phyloP scores from a whole-genome alignment of 2,329 filamentous ascomycete species.

The Malbranchea zuffiana region DNA sequence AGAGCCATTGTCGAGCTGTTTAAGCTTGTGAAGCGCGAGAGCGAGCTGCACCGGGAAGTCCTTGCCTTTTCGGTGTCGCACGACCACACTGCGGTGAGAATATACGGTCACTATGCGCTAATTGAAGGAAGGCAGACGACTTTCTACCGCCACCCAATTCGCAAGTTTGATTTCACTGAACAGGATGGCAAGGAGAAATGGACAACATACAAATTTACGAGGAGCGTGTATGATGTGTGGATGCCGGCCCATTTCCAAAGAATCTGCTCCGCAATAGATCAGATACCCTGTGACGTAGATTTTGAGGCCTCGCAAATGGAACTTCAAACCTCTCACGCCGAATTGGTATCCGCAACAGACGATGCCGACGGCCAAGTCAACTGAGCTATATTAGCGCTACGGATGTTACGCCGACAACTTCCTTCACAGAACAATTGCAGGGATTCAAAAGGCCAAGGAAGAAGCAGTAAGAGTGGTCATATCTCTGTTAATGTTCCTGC shows the following conservation, averaged over 20 bases:
- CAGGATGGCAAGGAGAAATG: conserved; percentile 29
- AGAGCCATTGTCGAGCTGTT: conserved; percentile 29
- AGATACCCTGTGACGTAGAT: conserved; percentile 7
- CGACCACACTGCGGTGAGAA: conserved; percentile 25
- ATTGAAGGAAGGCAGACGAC: conserved; percentile 24
- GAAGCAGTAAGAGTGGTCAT: no score
- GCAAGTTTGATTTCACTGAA: conserved; percentile 25
- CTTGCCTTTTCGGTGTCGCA: conserved; percentile 37
- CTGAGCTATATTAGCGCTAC: no score
- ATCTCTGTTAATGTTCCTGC: no score
- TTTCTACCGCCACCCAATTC: conserved; percentile 33
- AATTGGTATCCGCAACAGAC: no score
- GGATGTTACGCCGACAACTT: no score
- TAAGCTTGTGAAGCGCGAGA: conserved; percentile 20
- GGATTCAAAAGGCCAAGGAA: no score
- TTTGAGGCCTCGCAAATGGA: no score
- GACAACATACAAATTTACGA: conserved; percentile 30
- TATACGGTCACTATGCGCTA: conserved; percentile 35
- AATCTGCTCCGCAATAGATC: conserved; percentile 12
- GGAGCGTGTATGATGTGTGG: conserved; percentile 30
- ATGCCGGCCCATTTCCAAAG: conserved; percentile 17
- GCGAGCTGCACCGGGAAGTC: conserved; percentile 33
- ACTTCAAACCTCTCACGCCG: no score
- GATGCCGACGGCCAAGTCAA: no score
- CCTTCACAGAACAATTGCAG: no score